These are phyloP conservation scores for Citrus maxima DNA, from an alignment of 345 rosid genomes.

Conservation along the genomic window DNA sequence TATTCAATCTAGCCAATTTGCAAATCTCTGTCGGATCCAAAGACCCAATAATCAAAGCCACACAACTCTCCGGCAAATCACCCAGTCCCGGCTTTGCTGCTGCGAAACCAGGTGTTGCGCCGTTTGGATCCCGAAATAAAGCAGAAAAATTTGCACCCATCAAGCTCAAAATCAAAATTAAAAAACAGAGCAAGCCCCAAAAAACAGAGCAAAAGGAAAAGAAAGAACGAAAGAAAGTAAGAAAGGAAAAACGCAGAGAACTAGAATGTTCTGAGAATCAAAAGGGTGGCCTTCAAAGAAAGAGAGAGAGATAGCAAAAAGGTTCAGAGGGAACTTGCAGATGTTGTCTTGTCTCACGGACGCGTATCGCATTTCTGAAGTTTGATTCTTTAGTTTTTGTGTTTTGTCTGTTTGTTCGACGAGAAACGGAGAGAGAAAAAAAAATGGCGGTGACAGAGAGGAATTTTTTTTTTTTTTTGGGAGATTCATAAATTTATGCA, in stretches of 20 bases:
- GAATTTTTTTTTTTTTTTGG: not conserved
- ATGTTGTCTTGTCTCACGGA: not conserved
- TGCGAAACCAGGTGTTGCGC: conserved; percentile 13
- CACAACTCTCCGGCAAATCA: conserved; percentile 83
- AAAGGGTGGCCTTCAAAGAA: not conserved
- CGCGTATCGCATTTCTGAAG: conserved; percentile 9
- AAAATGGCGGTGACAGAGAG: not conserved
- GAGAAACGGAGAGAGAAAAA: not conserved
- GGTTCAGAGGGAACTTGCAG: not conserved
- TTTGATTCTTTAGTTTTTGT: not conserved
- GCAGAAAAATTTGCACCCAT: conserved; percentile 75
- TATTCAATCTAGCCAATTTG: conserved; percentile 61
- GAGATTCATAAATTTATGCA: not conserved
- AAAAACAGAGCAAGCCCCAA: not conserved
- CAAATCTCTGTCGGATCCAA: conserved; percentile 89
- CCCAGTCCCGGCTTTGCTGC: conserved; percentile 45
- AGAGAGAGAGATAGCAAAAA: not conserved
- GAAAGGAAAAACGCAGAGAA: not conserved
- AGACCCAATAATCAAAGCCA: conserved; percentile 55
- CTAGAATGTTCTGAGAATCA: conserved; percentile 1
- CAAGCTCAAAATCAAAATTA: not conserved
- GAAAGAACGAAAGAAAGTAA: not conserved
- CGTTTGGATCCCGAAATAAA: conserved; percentile 23
- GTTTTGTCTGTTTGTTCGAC: conserved; percentile 11
- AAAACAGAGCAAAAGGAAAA: not conserved